These are phyloP conservation scores for Suillus luteus DNA, from an alignment of 768 basidiomycete species.

Conservation along the genomic window DNA sequence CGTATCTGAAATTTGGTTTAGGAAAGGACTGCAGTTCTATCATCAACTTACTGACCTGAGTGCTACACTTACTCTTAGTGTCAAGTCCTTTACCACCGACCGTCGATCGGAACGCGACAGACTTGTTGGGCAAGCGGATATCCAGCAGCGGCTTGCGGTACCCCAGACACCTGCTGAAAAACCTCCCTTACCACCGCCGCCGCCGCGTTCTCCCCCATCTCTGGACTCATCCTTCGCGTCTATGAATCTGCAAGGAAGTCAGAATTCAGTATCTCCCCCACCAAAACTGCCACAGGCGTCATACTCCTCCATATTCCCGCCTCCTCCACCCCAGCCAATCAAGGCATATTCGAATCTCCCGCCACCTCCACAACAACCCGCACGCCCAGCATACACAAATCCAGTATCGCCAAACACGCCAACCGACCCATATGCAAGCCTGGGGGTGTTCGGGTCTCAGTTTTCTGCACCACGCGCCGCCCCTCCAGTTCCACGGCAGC, in stretches of 20 bases:
- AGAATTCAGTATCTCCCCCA: constrained; percentile 31
- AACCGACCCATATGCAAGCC: constrained; percentile 38
- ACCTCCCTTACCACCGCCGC: constrained; percentile 42
- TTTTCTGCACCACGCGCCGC: constrained; percentile 8
- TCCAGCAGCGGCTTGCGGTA: constrained; percentile 61
- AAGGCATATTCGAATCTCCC: constrained; percentile 23
- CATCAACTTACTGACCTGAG: constrained; percentile 71
- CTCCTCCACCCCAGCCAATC: constrained; percentile 22
- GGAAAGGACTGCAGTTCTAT: constrained; percentile 91
- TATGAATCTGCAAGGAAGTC: constrained; percentile 48
- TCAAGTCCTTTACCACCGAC: constrained; percentile 60
- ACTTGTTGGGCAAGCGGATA: constrained; percentile 68
- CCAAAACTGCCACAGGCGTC: constrained; percentile 31
- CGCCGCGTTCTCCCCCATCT: constrained; percentile 40
- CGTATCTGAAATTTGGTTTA: constrained; percentile 33
- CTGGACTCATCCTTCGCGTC: constrained; percentile 56
- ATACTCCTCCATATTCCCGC: constrained; percentile 20
- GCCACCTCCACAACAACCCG: constrained; percentile 29
- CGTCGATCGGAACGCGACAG: constrained; percentile 72
- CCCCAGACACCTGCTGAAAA: constrained; percentile 48
- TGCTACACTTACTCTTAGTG: constrained; percentile 55
- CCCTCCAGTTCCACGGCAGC: constrained; percentile 23
- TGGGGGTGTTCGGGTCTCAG: constrained; percentile 31
- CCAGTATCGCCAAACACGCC: constrained; percentile 22
- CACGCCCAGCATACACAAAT: constrained; percentile 27